A percentile compares a stretch with the other conserved stretches of the same genome.
phyloP scores from a whole-genome alignment of 805 yeast genomes.

The Debaryomyces prosopidis region DNA sequence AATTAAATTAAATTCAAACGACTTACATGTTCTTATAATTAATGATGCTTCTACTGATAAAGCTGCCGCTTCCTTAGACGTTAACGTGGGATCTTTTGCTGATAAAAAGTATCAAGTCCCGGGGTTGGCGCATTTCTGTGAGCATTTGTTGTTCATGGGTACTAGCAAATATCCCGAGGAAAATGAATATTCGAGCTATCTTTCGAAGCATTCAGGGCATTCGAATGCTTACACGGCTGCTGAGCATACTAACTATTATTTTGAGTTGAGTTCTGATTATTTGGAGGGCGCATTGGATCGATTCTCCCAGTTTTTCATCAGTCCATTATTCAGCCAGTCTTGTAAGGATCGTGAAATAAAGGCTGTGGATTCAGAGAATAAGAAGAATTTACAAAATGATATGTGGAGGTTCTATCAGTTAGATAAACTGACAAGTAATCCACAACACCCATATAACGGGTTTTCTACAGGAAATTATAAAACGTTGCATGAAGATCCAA shows the following conservation, averaged over 20 bases:
- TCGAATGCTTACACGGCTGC: conserved; percentile 92
- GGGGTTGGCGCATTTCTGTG: conserved; percentile 76
- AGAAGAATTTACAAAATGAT: conserved; percentile 89
- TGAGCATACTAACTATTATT: conserved; percentile 86
- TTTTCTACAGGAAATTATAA: conserved; percentile 86
- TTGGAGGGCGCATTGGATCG: conserved; percentile 88
- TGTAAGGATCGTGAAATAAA: conserved; percentile 90
- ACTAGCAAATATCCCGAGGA: conserved; percentile 74
- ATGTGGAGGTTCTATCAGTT: conserved; percentile 86
- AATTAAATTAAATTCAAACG: conserved; percentile 54
- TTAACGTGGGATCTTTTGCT: conserved; percentile 72
- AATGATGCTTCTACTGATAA: conserved; percentile 71
- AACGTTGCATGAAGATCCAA: conserved; percentile 73
- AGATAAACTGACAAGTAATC: conserved; percentile 71
- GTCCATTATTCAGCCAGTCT: conserved; percentile 70
- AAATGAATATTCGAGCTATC: conserved; percentile 69
- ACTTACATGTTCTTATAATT: conserved; percentile 60
- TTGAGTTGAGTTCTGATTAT: conserved; percentile 75
- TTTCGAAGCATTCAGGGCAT: conserved; percentile 82
- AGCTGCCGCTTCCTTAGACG: conserved; percentile 78
- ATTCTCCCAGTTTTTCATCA: conserved; percentile 87
- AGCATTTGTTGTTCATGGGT: conserved; percentile 73
- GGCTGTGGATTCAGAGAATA: conserved; percentile 96
- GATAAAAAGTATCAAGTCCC: conserved; percentile 61
- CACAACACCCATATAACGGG: conserved; percentile 78